These are phyloP conservation scores for Flaveria bidentis DNA, from an alignment of 129 eudicot genomes.

Conservation along the genomic window DNA sequence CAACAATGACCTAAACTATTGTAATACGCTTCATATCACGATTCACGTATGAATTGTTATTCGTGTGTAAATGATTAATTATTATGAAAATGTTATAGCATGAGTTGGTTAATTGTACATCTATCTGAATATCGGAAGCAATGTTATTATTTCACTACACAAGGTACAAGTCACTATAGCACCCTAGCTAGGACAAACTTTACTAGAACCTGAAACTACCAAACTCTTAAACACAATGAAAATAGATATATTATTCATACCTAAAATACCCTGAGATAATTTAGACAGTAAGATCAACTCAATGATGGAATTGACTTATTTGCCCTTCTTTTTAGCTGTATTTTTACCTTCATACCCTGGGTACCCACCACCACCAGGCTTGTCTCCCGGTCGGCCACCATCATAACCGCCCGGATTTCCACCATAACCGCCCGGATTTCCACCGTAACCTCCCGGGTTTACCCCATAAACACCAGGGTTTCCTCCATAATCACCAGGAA, in stretches of 20 bases:
- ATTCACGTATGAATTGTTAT: not conserved
- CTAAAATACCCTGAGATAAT: not conserved
- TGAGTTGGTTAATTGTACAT: not conserved
- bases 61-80: not conserved
- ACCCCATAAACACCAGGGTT: not conserved
- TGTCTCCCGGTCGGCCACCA: not conserved
- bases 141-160: not conserved
- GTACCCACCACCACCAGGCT: not conserved
- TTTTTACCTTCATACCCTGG: not conserved
- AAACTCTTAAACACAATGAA: not conserved
- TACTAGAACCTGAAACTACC: not conserved
- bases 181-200: not conserved
- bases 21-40: not conserved
- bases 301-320: not conserved
- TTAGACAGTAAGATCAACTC: not conserved
- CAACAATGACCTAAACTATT: too few species aligned
- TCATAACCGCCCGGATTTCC: not conserved
- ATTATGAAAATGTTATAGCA: not conserved
- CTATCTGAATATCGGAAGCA: not conserved
- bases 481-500: not conserved
- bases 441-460: not conserved
- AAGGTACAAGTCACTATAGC: not conserved
- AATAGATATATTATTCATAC: not conserved
- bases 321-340: not conserved
- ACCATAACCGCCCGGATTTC: not conserved